These are phyloP conservation scores for Aspergillus ustus DNA, from an alignment of 2,329 filamentous ascomycete genomes.

Conservation along the genomic window DNA sequence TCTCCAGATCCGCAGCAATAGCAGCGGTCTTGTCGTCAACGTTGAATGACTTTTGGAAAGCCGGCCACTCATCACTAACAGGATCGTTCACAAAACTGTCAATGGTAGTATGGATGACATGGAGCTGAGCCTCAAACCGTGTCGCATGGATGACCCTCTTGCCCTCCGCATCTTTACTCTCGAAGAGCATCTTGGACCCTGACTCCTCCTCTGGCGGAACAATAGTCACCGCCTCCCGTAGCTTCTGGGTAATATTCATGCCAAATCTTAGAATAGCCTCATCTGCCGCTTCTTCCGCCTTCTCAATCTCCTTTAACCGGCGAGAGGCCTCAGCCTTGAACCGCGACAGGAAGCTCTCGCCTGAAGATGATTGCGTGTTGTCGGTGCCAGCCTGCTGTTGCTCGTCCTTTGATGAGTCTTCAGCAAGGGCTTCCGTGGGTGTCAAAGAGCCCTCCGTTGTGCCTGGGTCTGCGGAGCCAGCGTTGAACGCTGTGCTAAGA, in stretches of 20 bases:
- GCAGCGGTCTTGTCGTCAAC: slow-evolving; percentile 82
- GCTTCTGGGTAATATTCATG: slow-evolving; percentile 83
- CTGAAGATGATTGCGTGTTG: slow-evolving; percentile 31
- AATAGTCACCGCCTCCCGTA: slow-evolving; percentile 88
- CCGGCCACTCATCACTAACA: slow-evolving; percentile 71
- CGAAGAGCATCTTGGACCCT: slow-evolving; percentile 74
- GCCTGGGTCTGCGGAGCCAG: slow-evolving; percentile 27
- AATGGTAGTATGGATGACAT: slow-evolving; percentile 86
- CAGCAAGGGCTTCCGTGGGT: slow-evolving; percentile 31
- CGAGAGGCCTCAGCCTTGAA: slow-evolving; percentile 79
- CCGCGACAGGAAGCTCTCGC: slow-evolving; percentile 72
- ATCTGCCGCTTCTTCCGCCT: slow-evolving; percentile 93
- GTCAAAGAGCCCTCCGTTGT: slow-evolving; percentile 35
- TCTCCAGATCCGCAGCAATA: slow-evolving; percentile 80
- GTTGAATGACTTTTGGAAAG: slow-evolving; percentile 76
- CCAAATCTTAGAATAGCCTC: slow-evolving; percentile 93
- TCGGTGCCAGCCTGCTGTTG: slow-evolving; percentile 32
- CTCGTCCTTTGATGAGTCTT: slow-evolving; percentile 22
- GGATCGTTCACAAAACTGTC: slow-evolving; percentile 86
- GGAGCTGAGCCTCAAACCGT: slow-evolving; percentile 91
- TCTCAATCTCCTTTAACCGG: slow-evolving; percentile 84
- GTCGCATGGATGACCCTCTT: slow-evolving; percentile 95
- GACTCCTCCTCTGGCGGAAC: slow-evolving; percentile 67
- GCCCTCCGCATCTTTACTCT: slow-evolving; percentile 86
- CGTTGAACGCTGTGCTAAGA: slow-evolving; percentile 52